Conservation (phyloP, 345 rosid genomes). For the Abelmoschus esculentus region DNA sequence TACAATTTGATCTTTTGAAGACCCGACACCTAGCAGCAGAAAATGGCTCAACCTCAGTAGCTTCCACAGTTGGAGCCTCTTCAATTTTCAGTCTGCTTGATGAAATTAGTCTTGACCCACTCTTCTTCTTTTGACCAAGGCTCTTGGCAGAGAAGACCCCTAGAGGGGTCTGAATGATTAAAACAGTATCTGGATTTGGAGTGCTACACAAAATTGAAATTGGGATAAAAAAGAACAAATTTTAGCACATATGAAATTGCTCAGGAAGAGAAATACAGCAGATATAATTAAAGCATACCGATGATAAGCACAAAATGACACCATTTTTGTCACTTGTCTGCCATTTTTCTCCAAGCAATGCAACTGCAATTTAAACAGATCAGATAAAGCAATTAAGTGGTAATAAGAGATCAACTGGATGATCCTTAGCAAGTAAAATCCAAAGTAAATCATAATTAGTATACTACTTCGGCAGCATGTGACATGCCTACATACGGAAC, state of each 20-base stretch:
- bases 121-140: constrained; percentile 55
- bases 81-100: constrained; percentile 44
- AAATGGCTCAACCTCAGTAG: constrained; percentile 36
- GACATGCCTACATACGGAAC: background rate
- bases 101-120: constrained; percentile 72
- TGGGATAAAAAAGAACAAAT: background rate
- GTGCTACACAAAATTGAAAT: constrained; percentile 44
- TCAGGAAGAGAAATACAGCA: background rate
- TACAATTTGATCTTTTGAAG: constrained; percentile 49
- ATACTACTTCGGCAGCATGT: background rate
- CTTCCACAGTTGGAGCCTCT: constrained; percentile 40
- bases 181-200: constrained; percentile 81
- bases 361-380: constrained; percentile 39
- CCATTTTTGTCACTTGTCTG: constrained; percentile 71
- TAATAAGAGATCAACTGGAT: background rate
- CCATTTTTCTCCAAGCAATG: constrained; percentile 87
- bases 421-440: background rate
- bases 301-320: constrained; percentile 85
- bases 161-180: constrained; percentile 73
- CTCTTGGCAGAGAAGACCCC: constrained; percentile 78
- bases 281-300: constrained; percentile 34
- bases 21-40: constrained; percentile 85
- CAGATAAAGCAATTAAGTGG: constrained; percentile 8
- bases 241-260: background rate
- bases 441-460: background rate